Evolutionary conservation across 805 yeast species (phyloP).

Genomic region (Barnettozyma botsteinii): DNA sequence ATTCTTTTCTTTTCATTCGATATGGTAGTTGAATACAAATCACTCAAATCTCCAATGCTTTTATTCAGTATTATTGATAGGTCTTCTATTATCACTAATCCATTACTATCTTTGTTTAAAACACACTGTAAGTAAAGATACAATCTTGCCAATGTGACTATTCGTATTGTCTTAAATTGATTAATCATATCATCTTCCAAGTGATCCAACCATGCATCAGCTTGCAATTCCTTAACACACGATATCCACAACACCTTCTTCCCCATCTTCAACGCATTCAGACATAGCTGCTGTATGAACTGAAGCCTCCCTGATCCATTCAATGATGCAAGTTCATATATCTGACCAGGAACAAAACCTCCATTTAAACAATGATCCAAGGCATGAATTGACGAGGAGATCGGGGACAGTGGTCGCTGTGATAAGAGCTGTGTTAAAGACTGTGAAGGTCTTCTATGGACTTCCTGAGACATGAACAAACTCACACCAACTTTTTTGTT

Average conservation of each 20-base stretch:
- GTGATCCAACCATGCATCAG: neutral
- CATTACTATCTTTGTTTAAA: constrained; percentile 6
- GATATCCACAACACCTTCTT: constrained; percentile 21
- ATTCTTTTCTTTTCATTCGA: constrained; percentile 4
- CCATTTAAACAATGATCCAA: constrained; percentile 20
- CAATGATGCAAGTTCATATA: constrained; percentile 20
- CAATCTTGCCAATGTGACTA: constrained; percentile 8
- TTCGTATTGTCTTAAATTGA: constrained; percentile 4
- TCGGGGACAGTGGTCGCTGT: constrained; percentile 15
- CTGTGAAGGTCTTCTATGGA: constrained; percentile 17
- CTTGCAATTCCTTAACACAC: constrained; percentile 14
- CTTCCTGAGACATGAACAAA: constrained; percentile 1
- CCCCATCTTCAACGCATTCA: constrained; percentile 12
- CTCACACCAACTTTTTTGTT: neutral
- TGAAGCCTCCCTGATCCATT: constrained; percentile 20
- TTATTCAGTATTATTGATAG: constrained; percentile 15
- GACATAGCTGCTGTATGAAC: constrained; percentile 11
- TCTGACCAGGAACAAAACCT: constrained; percentile 22
- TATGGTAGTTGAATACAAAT: neutral
- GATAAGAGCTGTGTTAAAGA: constrained; percentile 17
- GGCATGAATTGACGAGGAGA: constrained; percentile 11
- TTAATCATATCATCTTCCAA: constrained; percentile 1
- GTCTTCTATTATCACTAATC: constrained; percentile 22
- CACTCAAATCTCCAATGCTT: constrained; percentile 11
- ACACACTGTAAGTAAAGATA: constrained; percentile 13